Percentiles rank a stretch among this genome's conserved stretches.
phyloP scores from a whole-genome alignment of 768 basidiomycete species.

The Lepiota subincarnata region DNA sequence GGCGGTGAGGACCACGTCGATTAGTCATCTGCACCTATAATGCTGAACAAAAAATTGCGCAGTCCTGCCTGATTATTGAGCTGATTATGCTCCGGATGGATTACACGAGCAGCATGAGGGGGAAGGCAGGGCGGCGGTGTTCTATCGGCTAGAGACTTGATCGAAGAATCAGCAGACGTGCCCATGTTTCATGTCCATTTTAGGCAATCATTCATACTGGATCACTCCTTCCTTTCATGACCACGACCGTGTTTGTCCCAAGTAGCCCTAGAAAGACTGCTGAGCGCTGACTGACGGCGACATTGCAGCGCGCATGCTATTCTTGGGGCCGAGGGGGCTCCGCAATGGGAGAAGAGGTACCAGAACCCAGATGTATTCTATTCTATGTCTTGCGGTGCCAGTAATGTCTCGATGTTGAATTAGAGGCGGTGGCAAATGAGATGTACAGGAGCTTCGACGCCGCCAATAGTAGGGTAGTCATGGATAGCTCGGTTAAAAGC shows the following conservation, averaged over 20 bases:
- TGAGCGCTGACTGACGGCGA: no score
- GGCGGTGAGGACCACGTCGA: neutral
- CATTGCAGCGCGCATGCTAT: no score
- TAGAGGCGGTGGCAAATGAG: no score
- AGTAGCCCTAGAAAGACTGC: neutral
- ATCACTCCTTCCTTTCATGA: neutral
- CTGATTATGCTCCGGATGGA: neutral
- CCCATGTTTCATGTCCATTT: neutral
- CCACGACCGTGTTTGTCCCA: neutral
- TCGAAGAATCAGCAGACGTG: neutral
- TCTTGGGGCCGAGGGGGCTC: no score
- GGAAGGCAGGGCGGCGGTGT: neutral
- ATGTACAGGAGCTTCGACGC: no score
- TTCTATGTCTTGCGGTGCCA: no score
- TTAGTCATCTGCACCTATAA: neutral
- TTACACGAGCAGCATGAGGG: neutral
- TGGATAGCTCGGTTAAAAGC: no score
- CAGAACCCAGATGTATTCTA: no score
- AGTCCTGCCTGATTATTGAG: slow-evolving; percentile 7
- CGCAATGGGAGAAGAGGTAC: no score
- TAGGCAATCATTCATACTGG: neutral
- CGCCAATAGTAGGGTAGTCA: no score
- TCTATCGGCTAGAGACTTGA: neutral
- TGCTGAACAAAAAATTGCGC: neutral
- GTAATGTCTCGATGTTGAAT: no score